Conservation (phyloP, 2,329 filamentous ascomycete species). For the Gnomoniopsis sp. region DNA sequence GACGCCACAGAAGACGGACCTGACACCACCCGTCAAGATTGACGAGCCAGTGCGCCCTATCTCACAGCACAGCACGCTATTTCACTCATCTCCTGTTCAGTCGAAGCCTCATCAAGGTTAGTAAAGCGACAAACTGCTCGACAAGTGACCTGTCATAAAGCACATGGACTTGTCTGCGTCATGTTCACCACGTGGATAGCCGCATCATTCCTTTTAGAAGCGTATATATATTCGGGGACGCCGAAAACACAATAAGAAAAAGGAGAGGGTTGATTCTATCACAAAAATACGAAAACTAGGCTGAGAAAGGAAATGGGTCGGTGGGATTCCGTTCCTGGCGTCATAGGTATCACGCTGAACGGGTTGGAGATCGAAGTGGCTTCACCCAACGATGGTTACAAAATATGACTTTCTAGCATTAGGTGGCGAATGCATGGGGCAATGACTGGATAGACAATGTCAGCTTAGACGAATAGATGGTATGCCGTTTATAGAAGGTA, state of each 20-base stretch:
- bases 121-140: not conserved
- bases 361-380: not conserved
- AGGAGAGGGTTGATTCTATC: not conserved
- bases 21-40: conserved; percentile 60
- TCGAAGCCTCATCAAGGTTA: not conserved
- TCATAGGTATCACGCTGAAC: not conserved
- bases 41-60: conserved; percentile 25
- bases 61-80: conserved; percentile 5
- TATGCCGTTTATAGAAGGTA: not conserved
- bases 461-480: conserved; percentile 2
- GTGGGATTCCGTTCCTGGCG: not conserved
- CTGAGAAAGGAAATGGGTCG: not conserved
- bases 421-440: not conserved
- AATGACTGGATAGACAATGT: not conserved
- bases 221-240: not conserved
- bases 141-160: not conserved
- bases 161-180: not conserved
- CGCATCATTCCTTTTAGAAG: not conserved
- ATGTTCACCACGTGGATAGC: not conserved
- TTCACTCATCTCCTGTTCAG: conserved; percentile 5
- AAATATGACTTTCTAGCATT: not conserved
- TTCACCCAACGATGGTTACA: not conserved
- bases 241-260: not conserved
- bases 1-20: conserved; percentile 51
- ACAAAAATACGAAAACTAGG: not conserved